Percentiles rank a stretch among this genome's conserved stretches.
Evolutionary conservation across 2,329 filamentous ascomycete species (phyloP).

Genomic region (Bipolaris zeicola): DNA sequence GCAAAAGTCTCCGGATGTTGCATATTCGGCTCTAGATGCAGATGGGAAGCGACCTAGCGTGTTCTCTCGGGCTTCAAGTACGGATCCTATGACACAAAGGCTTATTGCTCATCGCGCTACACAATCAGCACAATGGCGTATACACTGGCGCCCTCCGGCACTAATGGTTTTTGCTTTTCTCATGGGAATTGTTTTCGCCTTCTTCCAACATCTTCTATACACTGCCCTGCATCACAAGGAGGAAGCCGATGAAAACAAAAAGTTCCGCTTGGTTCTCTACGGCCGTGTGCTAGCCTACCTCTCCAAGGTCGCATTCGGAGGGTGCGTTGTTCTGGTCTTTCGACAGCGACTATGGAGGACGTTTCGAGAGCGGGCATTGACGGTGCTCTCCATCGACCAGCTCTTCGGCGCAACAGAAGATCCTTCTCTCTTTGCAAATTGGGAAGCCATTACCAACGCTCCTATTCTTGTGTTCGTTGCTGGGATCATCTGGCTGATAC

Average conservation of each 20-base stretch:
- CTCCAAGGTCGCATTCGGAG: constrained; percentile 44
- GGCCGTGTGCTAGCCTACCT: constrained; percentile 45
- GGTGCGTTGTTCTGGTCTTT: constrained; percentile 39
- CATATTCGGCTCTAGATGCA: constrained; percentile 21
- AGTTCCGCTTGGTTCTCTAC: constrained; percentile 41
- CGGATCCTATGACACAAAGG: constrained; percentile 38
- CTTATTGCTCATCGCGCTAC: constrained; percentile 42
- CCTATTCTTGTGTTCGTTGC: constrained; percentile 36
- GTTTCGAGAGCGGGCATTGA: constrained; percentile 38
- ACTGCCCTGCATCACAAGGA: constrained; percentile 33
- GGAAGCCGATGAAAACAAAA: constrained; percentile 34
- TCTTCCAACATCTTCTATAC: constrained; percentile 44
- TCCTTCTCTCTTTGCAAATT: constrained; percentile 41
- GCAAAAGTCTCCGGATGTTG: constrained; percentile 30
- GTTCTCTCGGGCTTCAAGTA: constrained; percentile 21
- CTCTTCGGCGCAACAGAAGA: constrained; percentile 45
- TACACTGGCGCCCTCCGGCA: constrained; percentile 47
- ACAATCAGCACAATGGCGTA: constrained; percentile 36
- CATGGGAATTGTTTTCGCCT: constrained; percentile 36
- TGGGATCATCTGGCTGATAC: constrained; percentile 43
- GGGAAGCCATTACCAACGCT: constrained; percentile 39
- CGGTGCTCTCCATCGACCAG: constrained; percentile 45
- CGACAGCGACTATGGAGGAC: constrained; percentile 47
- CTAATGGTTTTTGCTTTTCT: constrained; percentile 36
- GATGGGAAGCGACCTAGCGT: constrained; percentile 21